Base-by-base conservation (phyloP, 148 eudicot genomes). In the Beta vulgaris region DNA sequence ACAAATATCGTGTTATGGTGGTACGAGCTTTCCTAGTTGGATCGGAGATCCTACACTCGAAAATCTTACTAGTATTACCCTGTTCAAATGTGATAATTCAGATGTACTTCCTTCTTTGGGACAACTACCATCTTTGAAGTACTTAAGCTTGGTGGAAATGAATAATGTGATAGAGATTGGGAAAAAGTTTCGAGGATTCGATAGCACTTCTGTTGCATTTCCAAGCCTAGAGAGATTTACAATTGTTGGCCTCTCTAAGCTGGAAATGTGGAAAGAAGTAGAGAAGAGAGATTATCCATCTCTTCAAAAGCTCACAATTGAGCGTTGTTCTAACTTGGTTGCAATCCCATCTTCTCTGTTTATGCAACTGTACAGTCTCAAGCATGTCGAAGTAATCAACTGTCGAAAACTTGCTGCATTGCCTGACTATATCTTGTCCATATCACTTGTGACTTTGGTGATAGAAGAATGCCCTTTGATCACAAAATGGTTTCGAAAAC, bases 1-100 rank as follows among this genome's bases (percentile, higher is more conserved):
- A 5, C 31, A 57, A 32, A 14, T 26, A 11, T 32, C 26, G 10
- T 2, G 34, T 43, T 73, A 40, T 59, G 68, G 76, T 25, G 76
- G 76, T 12, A 58, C 35, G 0, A 39, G 19, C 21, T 29, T 73
- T 6, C 76, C 76, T 28, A 73, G 54, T 57, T 73, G 77, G 77
- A 62, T 74, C n/a, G 21, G 44, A 49, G 51, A 74, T 35, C 69
- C 58, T 4, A 43, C 42, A 11, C 62, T 61, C 12, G 7, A 6
- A 11, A 32, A 43, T 1, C 46, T 74, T 5, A n/a, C 32, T 10
- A 74, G 69, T 26, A 44, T 74, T 10, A 62, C 58, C 69, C 68
- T 74, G 59, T 48, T 48, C 18, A 32, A 44, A 15, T 74, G 59
- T 34, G 69, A 74, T 23, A 74, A 74, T 7, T 74, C 69, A 18